Base-by-base conservation (phyloP, 352 stramenopile genomes). In the Phytophthora citricola region DNA sequence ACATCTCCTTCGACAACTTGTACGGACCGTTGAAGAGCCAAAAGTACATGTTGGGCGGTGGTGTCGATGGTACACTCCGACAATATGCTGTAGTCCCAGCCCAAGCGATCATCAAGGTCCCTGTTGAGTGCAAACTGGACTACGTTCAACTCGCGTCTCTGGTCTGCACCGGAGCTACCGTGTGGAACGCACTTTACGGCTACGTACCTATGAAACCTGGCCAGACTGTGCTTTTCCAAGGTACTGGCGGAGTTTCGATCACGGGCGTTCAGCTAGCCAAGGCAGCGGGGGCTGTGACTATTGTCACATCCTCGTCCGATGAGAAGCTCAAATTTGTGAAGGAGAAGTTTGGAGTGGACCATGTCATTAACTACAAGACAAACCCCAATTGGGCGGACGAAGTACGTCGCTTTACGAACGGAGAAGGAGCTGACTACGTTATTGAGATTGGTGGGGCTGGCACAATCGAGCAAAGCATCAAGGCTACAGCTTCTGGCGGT, bases 381-480 rank as follows among this genome's bases (percentile, higher is more conserved):
- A 79, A 58, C 1, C 58, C 71, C 5, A 63, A 79, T 43, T 79
- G 71, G 67, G 65, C 55, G 1, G 64, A 61, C 4, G 63, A 75
- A 59, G 63, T 70, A 20, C 59, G 52, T 15, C 34, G 32, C 4
- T 26, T 79, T 46, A 76, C 63, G 11, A 52, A 61, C 26, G 58
- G 59, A 46, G 56, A 62, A 24, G 63, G 71, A n/a, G 67, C 49
- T 12, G 67, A 79, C 67, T 72, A 72, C 46, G 52, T 79, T 4
- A 54, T 79, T 51, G 71, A 79, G 50, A 77, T 69, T 27, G 71
- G 71, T 27, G 71, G 68, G 5, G 67, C 63, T n/a, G 65, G 72
- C 3, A 79, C 72, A 1, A 79, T 79, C 5, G 50, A 61, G 29
- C 71, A 79, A 43, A 79, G 66, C 48, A 71, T 79, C 57, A 56